Percentiles rank a stretch among this genome's conserved stretches.
These are phyloP conservation scores for Mucor lusitanicus DNA, from an alignment of 371 early-diverging fungal species.

Conservation along the genomic window DNA sequence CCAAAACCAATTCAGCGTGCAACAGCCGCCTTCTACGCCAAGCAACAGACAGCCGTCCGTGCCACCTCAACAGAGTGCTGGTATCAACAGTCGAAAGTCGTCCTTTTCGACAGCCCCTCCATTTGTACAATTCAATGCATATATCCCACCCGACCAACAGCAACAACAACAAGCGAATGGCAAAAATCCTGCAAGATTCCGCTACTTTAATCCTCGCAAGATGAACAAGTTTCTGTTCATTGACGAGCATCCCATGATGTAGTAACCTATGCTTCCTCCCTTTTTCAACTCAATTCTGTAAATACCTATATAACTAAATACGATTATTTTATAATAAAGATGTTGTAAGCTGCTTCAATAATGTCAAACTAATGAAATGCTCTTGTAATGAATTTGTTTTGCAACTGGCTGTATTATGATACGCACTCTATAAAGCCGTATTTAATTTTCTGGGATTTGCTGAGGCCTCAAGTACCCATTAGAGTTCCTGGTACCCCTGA, in stretches of 20 bases:
- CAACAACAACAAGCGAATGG: not conserved
- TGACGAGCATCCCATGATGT: slow-evolving; percentile 49
- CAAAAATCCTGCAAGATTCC: slow-evolving; percentile 45
- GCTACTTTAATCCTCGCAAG: slow-evolving; percentile 56
- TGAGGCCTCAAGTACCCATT: too few relatives aligned
- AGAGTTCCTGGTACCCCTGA: too few relatives aligned
- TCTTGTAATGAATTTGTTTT: too few relatives aligned
- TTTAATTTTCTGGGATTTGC: too few relatives aligned
- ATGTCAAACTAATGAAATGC: too few relatives aligned
- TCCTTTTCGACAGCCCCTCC: slow-evolving; percentile 19
- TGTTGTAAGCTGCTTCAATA: too few relatives aligned
- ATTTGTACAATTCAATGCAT: slow-evolving; percentile 26
- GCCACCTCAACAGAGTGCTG: slow-evolving; percentile 3
- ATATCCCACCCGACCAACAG: slow-evolving; percentile 15
- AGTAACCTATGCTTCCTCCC: not conserved
- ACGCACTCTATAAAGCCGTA: too few relatives aligned
- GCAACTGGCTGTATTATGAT: too few relatives aligned
- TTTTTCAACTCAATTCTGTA: not conserved
- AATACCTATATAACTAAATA: not conserved
- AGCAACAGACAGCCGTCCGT: not conserved
- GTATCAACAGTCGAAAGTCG: slow-evolving; percentile 12
- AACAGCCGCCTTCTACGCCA: not conserved
- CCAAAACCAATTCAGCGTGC: slow-evolving; percentile 26
- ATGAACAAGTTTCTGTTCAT: slow-evolving; percentile 58
- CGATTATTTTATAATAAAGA: not conserved